Conservation (phyloP, 345 rosid genomes). For the Sisymbrium irio region DNA sequence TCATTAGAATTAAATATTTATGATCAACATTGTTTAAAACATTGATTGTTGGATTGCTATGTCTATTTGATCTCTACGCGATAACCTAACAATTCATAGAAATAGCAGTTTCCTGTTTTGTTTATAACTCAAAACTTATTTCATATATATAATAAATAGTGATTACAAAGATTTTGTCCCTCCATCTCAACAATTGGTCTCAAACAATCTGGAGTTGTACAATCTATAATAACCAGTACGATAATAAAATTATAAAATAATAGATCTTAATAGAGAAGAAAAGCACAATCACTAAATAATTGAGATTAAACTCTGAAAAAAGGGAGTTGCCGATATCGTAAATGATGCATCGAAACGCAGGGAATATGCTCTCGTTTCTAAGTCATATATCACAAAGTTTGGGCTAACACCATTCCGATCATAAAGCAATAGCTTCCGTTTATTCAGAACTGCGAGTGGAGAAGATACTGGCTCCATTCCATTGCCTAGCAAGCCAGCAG, state of each 20-base stretch:
- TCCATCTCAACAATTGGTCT: background rate
- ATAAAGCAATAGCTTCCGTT: slow-evolving; percentile 1
- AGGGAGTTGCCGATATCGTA: background rate
- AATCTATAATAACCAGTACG: background rate
- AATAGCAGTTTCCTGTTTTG: too few relatives aligned
- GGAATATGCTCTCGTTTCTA: background rate
- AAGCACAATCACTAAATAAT: background rate
- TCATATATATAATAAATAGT: too few relatives aligned
- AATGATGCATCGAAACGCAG: background rate
- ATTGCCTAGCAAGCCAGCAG: background rate
- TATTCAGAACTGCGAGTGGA: background rate
- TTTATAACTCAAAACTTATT: too few relatives aligned
- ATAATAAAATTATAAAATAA: background rate
- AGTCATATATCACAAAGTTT: background rate
- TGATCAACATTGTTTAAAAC: too few relatives aligned
- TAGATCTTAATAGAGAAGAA: background rate
- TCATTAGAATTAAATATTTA: too few relatives aligned
- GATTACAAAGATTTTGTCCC: too few relatives aligned
- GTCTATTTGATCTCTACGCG: too few relatives aligned
- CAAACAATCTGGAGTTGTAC: background rate
- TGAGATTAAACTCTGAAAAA: background rate
- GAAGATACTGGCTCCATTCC: background rate
- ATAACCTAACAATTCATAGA: too few relatives aligned
- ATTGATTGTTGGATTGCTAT: too few relatives aligned
- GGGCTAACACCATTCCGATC: background rate